Evolutionary conservation across 345 rosid genomes (phyloP).

Genomic region (Sonneratia caseolaris): DNA sequence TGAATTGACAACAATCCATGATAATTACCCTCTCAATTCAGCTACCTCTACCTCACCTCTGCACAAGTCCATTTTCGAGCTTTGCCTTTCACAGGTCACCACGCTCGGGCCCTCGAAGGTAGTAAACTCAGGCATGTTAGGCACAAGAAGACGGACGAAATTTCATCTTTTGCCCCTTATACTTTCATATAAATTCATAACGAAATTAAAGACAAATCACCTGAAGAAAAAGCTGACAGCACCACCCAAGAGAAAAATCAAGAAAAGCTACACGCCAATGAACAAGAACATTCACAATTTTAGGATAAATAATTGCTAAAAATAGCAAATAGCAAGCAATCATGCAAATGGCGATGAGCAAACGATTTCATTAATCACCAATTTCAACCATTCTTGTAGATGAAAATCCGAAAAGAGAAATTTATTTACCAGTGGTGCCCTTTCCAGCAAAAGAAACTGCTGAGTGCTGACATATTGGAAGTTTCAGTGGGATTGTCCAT

Average conservation of each 20-base stretch:
- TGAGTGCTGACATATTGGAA: not conserved
- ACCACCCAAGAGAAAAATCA: not conserved
- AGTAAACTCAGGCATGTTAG: not conserved
- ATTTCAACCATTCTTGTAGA: not conserved
- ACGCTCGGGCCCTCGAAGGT: not conserved
- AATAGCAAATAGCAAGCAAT: too few species aligned
- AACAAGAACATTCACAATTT: too few species aligned
- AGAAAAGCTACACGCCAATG: not conserved
- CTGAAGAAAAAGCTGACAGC: not conserved
- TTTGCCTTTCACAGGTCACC: too few species aligned
- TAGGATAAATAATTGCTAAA: too few species aligned
- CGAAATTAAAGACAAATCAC: not conserved
- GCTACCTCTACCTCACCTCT: not conserved
- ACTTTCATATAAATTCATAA: not conserved
- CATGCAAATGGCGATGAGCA: not conserved
- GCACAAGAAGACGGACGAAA: not conserved
- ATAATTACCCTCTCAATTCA: not conserved
- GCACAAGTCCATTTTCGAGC: not conserved
- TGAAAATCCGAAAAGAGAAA: not conserved
- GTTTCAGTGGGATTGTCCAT: conserved; percentile 31
- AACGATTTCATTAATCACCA: not conserved
- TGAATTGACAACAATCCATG: not conserved
- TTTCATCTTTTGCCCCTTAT: not conserved
- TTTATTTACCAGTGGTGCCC: conserved; percentile 2
- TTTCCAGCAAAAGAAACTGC: not conserved